These are phyloP conservation scores for Talaromyces islandicus DNA, from an alignment of 2,329 filamentous ascomycete species.

Conservation along the genomic window DNA sequence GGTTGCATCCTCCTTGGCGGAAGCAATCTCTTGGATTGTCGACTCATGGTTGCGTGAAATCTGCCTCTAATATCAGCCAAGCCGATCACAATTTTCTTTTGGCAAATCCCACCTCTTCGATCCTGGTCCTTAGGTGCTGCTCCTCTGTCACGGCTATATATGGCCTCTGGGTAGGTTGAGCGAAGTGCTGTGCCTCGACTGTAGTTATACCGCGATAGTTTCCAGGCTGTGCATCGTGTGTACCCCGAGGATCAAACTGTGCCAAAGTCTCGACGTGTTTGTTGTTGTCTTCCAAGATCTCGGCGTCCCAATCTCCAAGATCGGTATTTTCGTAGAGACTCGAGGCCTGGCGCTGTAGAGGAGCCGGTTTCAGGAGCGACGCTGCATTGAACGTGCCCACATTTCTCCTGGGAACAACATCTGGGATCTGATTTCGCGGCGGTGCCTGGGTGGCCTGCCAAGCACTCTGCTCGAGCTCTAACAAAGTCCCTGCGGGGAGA, in stretches of 20 bases:
- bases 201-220: not conserved
- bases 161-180: not conserved
- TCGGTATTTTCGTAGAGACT: slow-evolving; percentile 39
- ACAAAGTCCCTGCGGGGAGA: slow-evolving; percentile 36
- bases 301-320: slow-evolving; percentile 38
- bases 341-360: slow-evolving; percentile 18
- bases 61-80: slow-evolving; percentile 18
- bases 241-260: not conserved
- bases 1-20: slow-evolving; percentile 33
- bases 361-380: not conserved
- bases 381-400: not conserved
- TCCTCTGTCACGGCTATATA: slow-evolving; percentile 5
- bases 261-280: not conserved
- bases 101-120: slow-evolving; percentile 20
- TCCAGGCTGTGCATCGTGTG: not conserved
- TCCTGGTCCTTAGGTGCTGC: slow-evolving; percentile 11
- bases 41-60: slow-evolving; percentile 34
- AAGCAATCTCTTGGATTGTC: slow-evolving; percentile 31
- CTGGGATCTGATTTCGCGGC: slow-evolving; percentile 6
- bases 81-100: not conserved
- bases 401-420: slow-evolving; percentile 1
- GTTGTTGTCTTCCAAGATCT: slow-evolving; percentile 32
- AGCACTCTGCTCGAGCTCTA: slow-evolving; percentile 42
- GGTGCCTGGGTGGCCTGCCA: slow-evolving; percentile 35
- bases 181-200: not conserved